Percentiles rank a stretch among this genome's conserved stretches.
These are phyloP conservation scores for Hortiboletus rubellus DNA, from an alignment of 1,284 basidiomycete genomes.

Conservation along the genomic window DNA sequence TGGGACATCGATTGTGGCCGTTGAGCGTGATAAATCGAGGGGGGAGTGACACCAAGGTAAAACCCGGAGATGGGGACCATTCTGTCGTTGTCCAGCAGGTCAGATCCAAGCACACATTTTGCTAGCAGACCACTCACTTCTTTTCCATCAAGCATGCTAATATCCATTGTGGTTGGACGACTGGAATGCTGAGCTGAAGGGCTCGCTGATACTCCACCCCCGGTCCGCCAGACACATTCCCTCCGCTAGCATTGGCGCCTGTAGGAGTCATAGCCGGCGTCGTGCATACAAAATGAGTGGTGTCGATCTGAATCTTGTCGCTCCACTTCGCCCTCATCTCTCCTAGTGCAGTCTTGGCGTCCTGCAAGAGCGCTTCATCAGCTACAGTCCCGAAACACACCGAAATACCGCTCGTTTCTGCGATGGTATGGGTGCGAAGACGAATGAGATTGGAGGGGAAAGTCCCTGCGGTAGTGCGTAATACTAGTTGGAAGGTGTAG, in stretches of 20 bases:
- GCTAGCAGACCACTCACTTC: constrained; percentile 53
- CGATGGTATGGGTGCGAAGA: constrained; percentile 88
- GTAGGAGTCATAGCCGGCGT: constrained; percentile 70
- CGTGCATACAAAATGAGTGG: constrained; percentile 95
- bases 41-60: constrained; percentile 70
- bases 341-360: constrained; percentile 72
- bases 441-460: constrained; percentile 81
- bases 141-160: constrained; percentile 81
- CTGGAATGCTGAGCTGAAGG: constrained; percentile 84
- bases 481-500: constrained; percentile 89
- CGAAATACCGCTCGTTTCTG: constrained; percentile 88
- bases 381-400: constrained; percentile 90
- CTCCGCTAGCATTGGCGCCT: constrained; percentile 57
- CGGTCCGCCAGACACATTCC: constrained; percentile 48
- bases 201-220: constrained; percentile 90
- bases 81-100: constrained; percentile 41
- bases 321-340: constrained; percentile 86
- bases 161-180: constrained; percentile 90
- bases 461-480: constrained; percentile 88
- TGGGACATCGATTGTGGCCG: constrained; percentile 79
- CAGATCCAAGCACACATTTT: neutral
- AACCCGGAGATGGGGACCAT: constrained; percentile 85
- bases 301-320: constrained; percentile 93
- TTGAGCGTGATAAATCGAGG: constrained; percentile 45
- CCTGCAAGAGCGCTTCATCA: constrained; percentile 72